Base-by-base conservation (phyloP, 257 asterid genomes). In the Solanum medicagineum region DNA sequence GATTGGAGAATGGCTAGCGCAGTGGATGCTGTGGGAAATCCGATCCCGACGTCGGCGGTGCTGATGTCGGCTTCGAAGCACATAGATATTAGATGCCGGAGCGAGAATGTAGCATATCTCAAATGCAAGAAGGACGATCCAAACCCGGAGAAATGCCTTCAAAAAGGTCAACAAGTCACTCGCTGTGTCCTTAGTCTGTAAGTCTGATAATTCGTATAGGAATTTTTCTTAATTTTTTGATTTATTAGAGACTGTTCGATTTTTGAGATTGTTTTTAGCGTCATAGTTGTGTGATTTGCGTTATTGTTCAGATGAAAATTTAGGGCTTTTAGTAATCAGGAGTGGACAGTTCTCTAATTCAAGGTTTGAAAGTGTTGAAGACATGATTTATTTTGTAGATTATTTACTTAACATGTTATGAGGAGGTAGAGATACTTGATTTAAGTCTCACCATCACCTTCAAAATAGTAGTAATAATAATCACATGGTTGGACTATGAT, bases 121-220 rank as follows among this genome's bases (percentile, higher is more conserved):
- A 93, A 90, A 90, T 93, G 97, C 92, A 93, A 93, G 88, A 93
- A 92, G 89, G 92, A 90, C 81, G 95, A 93, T 79, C 95, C 94
- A 14, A 92, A 93, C 90, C 97, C 97, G 10, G 97, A 93, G 89
- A 92, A 93, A 87, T 93, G 97, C 87, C 94, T 93, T 12, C 92
- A 92, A 59, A 93, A 90, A 85, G 97, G 97, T 14, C 97, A 92
- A 79, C 97, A 91, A 91, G 97, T 93, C 20, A 93, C 97, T 68
- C 92, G 91, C 29, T 93, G 95, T 10, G 97, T 93, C 40, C 91
- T 93, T 74, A 87, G 89, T 84, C 90, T 93, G 97, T 93, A 90
- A 92, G 97, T 42, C 4, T 6, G 10, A 0, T 13, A 68, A 81
- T 16, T 81, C 20, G 15, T 22, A 20, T 81, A 10, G 57, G 59